These are phyloP conservation scores for Malassezia pachydermatis DNA, from an alignment of 1,284 basidiomycete species.

Conservation along the genomic window DNA sequence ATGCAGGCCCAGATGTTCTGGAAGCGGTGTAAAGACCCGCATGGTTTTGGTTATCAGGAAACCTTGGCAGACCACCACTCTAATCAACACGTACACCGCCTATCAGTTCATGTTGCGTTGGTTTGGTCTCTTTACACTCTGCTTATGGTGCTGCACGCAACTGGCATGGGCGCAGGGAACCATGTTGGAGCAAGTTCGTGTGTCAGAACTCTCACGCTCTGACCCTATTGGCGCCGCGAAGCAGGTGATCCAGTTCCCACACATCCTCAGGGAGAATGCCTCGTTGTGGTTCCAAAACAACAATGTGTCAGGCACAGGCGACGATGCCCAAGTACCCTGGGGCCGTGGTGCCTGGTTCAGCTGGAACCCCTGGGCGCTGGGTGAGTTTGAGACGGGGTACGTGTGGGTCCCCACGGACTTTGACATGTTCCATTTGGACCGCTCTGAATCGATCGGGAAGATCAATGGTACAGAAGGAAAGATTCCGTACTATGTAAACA, in stretches of 20 bases:
- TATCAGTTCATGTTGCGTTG: too few species aligned
- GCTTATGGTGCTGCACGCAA: too few species aligned
- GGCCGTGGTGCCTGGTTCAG: slow-evolving; percentile 22
- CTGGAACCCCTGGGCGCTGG: slow-evolving; percentile 24
- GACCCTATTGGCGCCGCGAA: slow-evolving; percentile 37
- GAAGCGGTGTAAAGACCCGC: too few species aligned
- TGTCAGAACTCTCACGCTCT: neutral
- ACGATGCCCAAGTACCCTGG: slow-evolving; percentile 29
- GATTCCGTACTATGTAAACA: slow-evolving; percentile 32
- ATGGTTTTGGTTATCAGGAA: too few species aligned
- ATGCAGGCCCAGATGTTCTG: too few species aligned
- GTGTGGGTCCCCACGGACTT: slow-evolving; percentile 22
- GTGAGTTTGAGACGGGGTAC: slow-evolving; percentile 50
- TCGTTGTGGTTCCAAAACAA: slow-evolving; percentile 19
- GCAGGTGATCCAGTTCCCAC: slow-evolving; percentile 23
- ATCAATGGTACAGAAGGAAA: neutral
- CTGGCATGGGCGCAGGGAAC: neutral
- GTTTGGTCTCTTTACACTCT: too few species aligned
- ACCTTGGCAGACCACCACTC: too few species aligned
- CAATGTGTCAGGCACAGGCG: slow-evolving; percentile 9
- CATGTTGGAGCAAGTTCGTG: neutral
- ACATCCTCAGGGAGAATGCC: slow-evolving; percentile 21
- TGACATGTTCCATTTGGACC: slow-evolving; percentile 30
- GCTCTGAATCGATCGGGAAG: slow-evolving; percentile 19
- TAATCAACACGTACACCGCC: too few species aligned